phyloP scores from a whole-genome alignment of 495 filamentous ascomycete genomes.

The Cenococcum geophilum region DNA sequence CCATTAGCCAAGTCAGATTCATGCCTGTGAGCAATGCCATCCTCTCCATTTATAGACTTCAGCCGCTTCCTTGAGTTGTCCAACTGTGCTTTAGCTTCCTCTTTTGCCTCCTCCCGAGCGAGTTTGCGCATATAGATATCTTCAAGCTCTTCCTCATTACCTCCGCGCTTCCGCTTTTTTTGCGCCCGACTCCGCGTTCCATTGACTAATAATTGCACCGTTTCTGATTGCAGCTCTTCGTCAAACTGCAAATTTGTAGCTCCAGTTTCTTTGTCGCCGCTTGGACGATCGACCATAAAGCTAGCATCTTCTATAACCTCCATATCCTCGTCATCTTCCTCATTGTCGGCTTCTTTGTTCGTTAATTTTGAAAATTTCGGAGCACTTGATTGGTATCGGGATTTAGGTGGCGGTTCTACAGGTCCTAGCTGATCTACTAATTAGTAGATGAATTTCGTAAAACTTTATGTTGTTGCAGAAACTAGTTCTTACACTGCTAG shows the following conservation, averaged over 20 bases:
- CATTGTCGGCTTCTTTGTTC: background rate
- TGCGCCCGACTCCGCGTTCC: constrained; percentile 11
- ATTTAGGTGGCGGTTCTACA: constrained; percentile 24
- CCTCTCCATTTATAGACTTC: constrained; percentile 36
- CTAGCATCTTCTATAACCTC: constrained; percentile 1
- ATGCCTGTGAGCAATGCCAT: constrained; percentile 31
- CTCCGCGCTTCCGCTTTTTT: constrained; percentile 67
- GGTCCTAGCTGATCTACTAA: constrained; percentile 19
- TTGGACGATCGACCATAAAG: constrained; percentile 1
- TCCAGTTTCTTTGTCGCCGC: constrained; percentile 9
- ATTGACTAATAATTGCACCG: constrained; percentile 4
- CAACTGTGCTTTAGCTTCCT: constrained; percentile 32
- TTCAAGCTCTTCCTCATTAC: constrained; percentile 71
- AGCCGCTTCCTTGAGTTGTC: constrained; percentile 47
- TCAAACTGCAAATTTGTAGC: constrained; percentile 15
- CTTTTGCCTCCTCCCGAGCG: constrained; percentile 51
- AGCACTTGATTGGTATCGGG: constrained; percentile 18
- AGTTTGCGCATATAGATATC: constrained; percentile 72
- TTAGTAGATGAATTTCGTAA: background rate
- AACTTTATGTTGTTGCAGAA: background rate
- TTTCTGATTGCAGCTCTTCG: background rate
- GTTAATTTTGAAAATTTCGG: background rate
- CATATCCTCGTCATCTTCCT: constrained; percentile 6
- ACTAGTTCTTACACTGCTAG: constrained; percentile 60
- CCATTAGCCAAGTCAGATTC: constrained; percentile 25